These are phyloP conservation scores for Epichloe gansuensis DNA, from an alignment of 2,329 filamentous ascomycete species.

Conservation along the genomic window DNA sequence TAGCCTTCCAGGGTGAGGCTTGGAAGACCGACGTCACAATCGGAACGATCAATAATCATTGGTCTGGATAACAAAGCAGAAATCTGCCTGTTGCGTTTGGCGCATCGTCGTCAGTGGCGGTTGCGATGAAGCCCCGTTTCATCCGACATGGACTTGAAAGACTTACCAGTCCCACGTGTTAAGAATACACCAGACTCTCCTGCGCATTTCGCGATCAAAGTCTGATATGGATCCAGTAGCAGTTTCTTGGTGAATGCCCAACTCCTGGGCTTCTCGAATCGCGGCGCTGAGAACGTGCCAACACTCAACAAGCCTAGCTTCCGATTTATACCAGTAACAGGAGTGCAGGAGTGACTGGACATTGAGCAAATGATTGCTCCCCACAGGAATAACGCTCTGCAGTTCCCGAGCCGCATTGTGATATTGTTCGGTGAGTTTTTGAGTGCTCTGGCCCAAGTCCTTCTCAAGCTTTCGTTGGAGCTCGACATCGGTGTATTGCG, in stretches of 20 bases:
- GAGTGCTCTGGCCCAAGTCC: conserved; percentile 18
- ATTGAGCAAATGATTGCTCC: conserved; percentile 20
- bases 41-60: conserved; percentile 22
- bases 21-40: conserved; percentile 21
- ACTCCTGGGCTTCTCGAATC: conserved; percentile 24
- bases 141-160: neutral
- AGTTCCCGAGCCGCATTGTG: conserved; percentile 23
- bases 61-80: conserved; percentile 22
- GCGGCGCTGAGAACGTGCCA: conserved; percentile 25
- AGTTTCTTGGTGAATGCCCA: conserved; percentile 23
- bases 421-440: conserved; percentile 19
- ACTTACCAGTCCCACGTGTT: conserved; percentile 27
- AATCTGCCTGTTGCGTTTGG: conserved; percentile 17
- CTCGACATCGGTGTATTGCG: conserved; percentile 20
- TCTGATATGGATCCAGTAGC: conserved; percentile 15
- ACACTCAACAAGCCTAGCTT: conserved; percentile 24
- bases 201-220: conserved; percentile 24
- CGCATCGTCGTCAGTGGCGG: too few species aligned
- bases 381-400: conserved; percentile 19
- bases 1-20: conserved; percentile 21
- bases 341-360: conserved; percentile 26
- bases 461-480: conserved; percentile 19
- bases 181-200: conserved; percentile 25
- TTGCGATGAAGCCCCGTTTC: neutral
- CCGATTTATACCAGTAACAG: conserved; percentile 26